phyloP scores from a whole-genome alignment of 1,284 basidiomycete species.

The Ustilago trichophora region DNA sequence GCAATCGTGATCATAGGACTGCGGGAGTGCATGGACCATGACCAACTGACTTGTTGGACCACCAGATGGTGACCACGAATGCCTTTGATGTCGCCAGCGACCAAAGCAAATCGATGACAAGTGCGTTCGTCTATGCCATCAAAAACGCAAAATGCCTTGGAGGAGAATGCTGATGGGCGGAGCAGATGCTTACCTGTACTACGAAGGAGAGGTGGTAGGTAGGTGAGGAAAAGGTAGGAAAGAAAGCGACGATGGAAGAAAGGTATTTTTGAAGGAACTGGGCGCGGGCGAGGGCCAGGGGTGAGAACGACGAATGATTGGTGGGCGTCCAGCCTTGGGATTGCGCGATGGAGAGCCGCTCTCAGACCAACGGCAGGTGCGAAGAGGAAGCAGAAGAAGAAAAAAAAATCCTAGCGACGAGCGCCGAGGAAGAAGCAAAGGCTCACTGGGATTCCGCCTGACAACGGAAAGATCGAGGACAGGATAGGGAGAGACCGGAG shows the following conservation, averaged over 20 bases:
- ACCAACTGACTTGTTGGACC: too few species aligned
- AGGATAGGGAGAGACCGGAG: conserved; percentile 47
- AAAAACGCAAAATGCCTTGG: neutral
- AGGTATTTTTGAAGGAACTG: conserved; percentile 37
- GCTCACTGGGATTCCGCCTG: conserved; percentile 21
- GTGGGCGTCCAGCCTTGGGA: conserved; percentile 3
- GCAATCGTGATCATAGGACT: too few species aligned
- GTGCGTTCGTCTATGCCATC: too few species aligned
- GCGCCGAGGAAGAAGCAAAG: neutral
- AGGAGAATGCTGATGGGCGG: neutral
- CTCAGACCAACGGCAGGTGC: neutral
- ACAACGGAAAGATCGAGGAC: conserved; percentile 17
- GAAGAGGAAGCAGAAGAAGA: neutral
- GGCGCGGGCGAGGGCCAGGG: conserved; percentile 11
- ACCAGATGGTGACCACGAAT: neutral
- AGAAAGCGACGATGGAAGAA: conserved; percentile 19
- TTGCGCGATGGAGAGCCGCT: conserved; percentile 20
- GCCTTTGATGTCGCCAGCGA: conserved; percentile 1
- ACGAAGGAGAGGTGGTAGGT: conserved; percentile 45
- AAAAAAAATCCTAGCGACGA: neutral
- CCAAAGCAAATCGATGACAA: neutral
- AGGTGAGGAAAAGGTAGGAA: conserved; percentile 33
- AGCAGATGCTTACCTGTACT: conserved; percentile 43
- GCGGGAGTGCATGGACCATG: neutral
- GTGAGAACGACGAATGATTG: conserved; percentile 19